Evolutionary conservation across 2,329 filamentous ascomycete species (phyloP).

Genomic region (Botrytis hyacinthi): DNA sequence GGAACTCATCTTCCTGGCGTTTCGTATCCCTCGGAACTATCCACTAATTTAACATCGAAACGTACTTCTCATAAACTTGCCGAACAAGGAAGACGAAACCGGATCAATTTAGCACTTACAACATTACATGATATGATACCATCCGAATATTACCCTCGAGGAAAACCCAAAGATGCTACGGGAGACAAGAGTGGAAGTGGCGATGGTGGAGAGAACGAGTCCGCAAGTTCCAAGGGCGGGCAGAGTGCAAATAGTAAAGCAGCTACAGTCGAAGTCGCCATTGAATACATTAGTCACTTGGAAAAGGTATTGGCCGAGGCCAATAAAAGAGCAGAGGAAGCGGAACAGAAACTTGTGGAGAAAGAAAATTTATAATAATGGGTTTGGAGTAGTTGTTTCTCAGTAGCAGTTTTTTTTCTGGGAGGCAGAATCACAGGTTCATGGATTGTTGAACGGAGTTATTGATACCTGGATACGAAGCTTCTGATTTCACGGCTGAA

Average conservation of each 20-base stretch:
- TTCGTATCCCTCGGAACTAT: conserved; percentile 84
- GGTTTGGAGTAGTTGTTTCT: background rate
- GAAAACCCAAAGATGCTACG: conserved; percentile 43
- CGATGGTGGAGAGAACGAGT: conserved; percentile 49
- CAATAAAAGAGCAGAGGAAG: conserved; percentile 53
- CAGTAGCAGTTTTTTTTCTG: background rate
- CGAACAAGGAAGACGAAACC: conserved; percentile 90
- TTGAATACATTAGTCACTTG: conserved; percentile 87
- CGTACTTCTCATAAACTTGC: conserved; percentile 97
- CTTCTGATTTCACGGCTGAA: conserved; percentile 10
- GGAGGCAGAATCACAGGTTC: background rate
- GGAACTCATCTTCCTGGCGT: conserved; percentile 88
- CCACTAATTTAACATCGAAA: conserved; percentile 92
- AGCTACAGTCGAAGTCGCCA: conserved; percentile 94
- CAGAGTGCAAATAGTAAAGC: conserved; percentile 81
- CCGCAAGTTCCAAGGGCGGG: conserved; percentile 43
- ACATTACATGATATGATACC: conserved; percentile 56
- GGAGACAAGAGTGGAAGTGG: conserved; percentile 42
- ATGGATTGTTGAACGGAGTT: background rate
- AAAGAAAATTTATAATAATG: conserved; percentile 19
- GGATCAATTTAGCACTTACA: conserved; percentile 90
- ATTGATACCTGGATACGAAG: conserved; percentile 22
- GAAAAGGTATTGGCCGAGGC: conserved; percentile 69
- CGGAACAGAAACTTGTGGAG: conserved; percentile 33
- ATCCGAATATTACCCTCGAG: conserved; percentile 60